phyloP scores from a whole-genome alignment of 768 basidiomycete genomes.

The Suillus sp. region DNA sequence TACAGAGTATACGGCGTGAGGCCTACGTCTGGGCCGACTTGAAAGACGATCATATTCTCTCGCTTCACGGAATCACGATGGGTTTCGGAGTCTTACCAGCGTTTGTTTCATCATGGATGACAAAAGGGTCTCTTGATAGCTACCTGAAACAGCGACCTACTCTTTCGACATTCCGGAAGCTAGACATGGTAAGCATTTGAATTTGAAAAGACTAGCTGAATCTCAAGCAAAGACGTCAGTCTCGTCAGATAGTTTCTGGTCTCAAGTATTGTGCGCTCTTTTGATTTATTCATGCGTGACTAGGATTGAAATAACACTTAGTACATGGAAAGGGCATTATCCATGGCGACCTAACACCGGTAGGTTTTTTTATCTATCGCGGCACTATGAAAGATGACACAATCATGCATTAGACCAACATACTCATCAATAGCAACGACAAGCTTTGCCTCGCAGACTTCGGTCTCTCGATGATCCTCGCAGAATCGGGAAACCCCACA shows the following conservation, averaged over 20 bases:
- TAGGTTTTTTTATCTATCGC: conserved; percentile 7
- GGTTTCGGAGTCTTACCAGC: conserved; percentile 33
- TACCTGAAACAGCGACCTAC: conserved; percentile 27
- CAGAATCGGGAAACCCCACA: conserved; percentile 34
- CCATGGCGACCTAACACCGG: conserved; percentile 46
- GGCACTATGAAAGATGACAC: neutral
- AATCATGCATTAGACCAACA: conserved; percentile 23
- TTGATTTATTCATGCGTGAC: too few species aligned
- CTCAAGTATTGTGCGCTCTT: conserved; percentile 24
- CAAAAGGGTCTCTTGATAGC: conserved; percentile 32
- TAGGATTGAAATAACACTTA: neutral
- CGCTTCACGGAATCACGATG: conserved; percentile 29
- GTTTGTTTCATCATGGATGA: conserved; percentile 38
- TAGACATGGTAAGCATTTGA: conserved; percentile 20
- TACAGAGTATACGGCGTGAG: conserved; percentile 30
- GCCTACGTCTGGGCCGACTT: conserved; percentile 34
- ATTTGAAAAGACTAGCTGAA: too few species aligned
- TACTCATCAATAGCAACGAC: conserved; percentile 19
- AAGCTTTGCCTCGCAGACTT: conserved; percentile 37
- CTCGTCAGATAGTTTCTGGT: conserved; percentile 27
- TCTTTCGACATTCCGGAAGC: conserved; percentile 17
- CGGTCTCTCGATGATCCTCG: conserved; percentile 34
- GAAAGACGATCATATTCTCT: conserved; percentile 32
- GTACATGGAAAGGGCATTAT: conserved; percentile 29
- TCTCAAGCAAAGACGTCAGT: conserved; percentile 18